These are phyloP conservation scores for Clarireedia hainanense DNA, from an alignment of 2,329 filamentous ascomycete species.

Conservation along the genomic window DNA sequence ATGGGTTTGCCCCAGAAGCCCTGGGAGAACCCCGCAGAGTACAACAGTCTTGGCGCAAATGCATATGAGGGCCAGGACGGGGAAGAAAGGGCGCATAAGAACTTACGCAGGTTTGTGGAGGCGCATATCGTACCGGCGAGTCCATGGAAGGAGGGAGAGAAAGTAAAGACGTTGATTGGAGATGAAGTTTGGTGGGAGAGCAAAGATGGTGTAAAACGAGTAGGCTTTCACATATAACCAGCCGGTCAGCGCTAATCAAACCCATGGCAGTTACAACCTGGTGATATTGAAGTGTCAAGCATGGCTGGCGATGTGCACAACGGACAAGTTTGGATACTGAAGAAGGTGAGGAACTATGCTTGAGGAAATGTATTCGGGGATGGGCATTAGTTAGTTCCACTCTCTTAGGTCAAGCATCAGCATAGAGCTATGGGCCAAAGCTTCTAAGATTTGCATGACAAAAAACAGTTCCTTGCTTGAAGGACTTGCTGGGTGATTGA, in stretches of 20 bases:
- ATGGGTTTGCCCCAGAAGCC: slow-evolving; percentile 74
- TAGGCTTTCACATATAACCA: slow-evolving; percentile 35
- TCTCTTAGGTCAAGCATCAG: too few species aligned
- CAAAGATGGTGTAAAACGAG: slow-evolving; percentile 57
- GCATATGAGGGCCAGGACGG: slow-evolving; percentile 73
- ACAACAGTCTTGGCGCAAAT: slow-evolving; percentile 54
- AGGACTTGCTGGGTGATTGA: too few species aligned
- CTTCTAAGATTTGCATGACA: too few species aligned
- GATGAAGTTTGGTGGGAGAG: slow-evolving; percentile 76
- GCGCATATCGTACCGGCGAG: slow-evolving; percentile 69
- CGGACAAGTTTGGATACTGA: slow-evolving; percentile 63
- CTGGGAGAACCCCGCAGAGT: slow-evolving; percentile 73
- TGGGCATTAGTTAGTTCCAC: too few species aligned
- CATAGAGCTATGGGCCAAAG: too few species aligned
- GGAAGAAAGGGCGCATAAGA: slow-evolving; percentile 65
- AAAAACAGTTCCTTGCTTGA: too few species aligned
- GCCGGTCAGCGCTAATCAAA: neutral
- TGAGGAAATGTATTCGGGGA: slow-evolving; percentile 7
- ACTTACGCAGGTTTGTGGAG: slow-evolving; percentile 75
- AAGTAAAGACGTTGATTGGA: slow-evolving; percentile 59
- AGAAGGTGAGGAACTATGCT: slow-evolving; percentile 39
- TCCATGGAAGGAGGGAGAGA: slow-evolving; percentile 65
- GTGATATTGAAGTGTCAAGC: slow-evolving; percentile 66
- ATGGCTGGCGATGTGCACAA: slow-evolving; percentile 74
- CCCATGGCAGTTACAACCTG: slow-evolving; percentile 62